Evolutionary conservation across 1,284 basidiomycete species (phyloP).

Genomic region (Anthracocystis walkeri): DNA sequence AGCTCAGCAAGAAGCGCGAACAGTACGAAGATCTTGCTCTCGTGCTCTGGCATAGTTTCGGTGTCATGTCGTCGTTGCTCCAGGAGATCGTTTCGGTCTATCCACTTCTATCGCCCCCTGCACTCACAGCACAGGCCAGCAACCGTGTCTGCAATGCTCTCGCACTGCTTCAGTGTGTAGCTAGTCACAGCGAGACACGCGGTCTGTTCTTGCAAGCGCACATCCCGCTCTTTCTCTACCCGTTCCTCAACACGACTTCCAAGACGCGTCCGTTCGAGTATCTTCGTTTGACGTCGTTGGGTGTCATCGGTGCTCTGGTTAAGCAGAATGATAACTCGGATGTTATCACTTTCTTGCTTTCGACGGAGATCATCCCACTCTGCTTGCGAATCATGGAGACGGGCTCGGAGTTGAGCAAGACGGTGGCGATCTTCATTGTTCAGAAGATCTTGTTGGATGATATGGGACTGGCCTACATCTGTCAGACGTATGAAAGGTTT

Average conservation of each 20-base stretch:
- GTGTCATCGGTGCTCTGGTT: conserved; percentile 97
- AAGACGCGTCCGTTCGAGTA: conserved; percentile 99
- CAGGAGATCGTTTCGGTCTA: conserved; percentile 99
- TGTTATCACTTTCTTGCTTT: conserved; percentile 98
- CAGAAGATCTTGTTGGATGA: conserved; percentile 99
- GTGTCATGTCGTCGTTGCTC: conserved; percentile 97
- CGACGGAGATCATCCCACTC: conserved; percentile 98
- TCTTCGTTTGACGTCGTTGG: conserved; percentile 93
- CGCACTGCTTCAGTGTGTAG: conserved; percentile 96
- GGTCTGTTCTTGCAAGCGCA: conserved; percentile 76
- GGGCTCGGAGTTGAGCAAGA: conserved; percentile 98
- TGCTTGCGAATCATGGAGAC: conserved; percentile 99
- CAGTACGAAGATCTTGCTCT: conserved; percentile 98
- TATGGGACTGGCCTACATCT: conserved; percentile 97
- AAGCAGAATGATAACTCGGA: conserved; percentile 96
- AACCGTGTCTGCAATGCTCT: conserved; percentile 99
- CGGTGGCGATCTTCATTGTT: conserved; percentile 99
- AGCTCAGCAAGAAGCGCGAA: conserved; percentile 98
- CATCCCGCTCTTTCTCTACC: conserved; percentile 98
- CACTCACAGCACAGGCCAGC: conserved; percentile 96
- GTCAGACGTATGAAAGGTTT: conserved; percentile 98
- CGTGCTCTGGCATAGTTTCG: conserved; percentile 98
- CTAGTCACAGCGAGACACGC: conserved; percentile 67
- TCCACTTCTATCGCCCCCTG: conserved; percentile 92
- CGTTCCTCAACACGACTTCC: conserved; percentile 98